These are phyloP conservation scores for Hyparrhenia diplandra DNA, from an alignment of 176 grass and related monocot species.

Conservation along the genomic window DNA sequence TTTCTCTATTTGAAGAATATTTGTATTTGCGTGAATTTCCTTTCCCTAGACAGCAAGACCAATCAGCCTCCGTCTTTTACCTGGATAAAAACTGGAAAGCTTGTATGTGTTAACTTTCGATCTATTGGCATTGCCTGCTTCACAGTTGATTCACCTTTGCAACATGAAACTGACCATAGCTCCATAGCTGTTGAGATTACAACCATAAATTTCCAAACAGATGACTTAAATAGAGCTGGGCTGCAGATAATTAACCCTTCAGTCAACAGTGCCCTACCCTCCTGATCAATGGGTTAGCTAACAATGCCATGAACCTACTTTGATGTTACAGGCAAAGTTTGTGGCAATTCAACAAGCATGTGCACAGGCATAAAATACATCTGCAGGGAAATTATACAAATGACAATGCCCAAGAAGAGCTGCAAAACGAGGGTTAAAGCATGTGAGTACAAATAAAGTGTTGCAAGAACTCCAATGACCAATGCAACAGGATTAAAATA, in stretches of 20 bases:
- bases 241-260: neutral
- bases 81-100: neutral
- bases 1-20: neutral
- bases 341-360: conserved; percentile 73
- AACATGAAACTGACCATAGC: neutral
- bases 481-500: neutral
- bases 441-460: conserved; percentile 21
- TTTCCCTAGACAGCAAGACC: neutral
- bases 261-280: conserved; percentile 1
- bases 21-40: neutral
- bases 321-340: conserved; percentile 36
- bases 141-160: neutral
- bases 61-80: conserved; percentile 17
- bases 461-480: neutral
- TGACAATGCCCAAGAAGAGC: conserved; percentile 94
- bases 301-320: conserved; percentile 25
- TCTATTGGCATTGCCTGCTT: neutral
- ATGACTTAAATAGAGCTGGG: neutral
- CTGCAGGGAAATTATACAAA: conserved; percentile 93
- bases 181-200: neutral
- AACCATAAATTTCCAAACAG: neutral
- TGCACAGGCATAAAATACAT: conserved; percentile 97
- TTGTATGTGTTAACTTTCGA: neutral
- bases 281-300: conserved; percentile 23
- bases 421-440: conserved; percentile 39